Evolutionary conservation across 1,139 yeast species (phyloP), one percentile per base, ranked within the genome.

Genomic region (Suzukiozyma palmioleophila): DNA sequence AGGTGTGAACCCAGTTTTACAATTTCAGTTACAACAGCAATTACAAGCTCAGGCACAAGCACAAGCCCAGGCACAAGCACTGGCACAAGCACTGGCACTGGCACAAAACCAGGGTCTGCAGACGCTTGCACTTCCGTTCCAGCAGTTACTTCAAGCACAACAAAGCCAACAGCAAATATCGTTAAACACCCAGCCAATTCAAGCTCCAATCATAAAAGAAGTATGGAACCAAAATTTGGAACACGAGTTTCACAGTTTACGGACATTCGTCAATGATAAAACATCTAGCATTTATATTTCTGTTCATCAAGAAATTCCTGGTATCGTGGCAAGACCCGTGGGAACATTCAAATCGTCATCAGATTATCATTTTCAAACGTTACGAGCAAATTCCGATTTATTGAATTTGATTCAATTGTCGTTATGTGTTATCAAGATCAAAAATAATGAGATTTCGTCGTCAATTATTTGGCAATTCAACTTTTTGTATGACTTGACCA

Each of bases 401-500:
- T 66, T 90, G 47, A 84, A 84, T 50, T 78, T 92, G 49, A 83
- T 92, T 43, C 98, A 92, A 62, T 75, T 92, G 39, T 95, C 96
- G 3, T 73, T 92, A 43, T 87, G 97, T 16, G 71, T 90, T 26
- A 76, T 92, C 39, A 96, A 90, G 59, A 75, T 79, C 39, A 77
- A 76, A 47, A 81, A 81, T 48, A 81, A 81, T 7, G 90, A 83
- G 44, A 71, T 75, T 39, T 65, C 75, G 46, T 75, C 84, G 32
- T 77, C 86, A n/a, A 54, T 68, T 32, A 87, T 96, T 22, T 92
- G 97, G 96, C 97, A 92, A 60, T 90, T 92, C 66, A 94, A 94
- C 60, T 89, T 92, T 66, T 73, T 76, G 50, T 92, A 88, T 60
- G 92, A 86, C 59, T 66, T 86, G 34, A 66, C 73, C 26, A 68